Conservation (phyloP, 2,329 filamentous ascomycete species). For the Fusarium odoratissimum region DNA sequence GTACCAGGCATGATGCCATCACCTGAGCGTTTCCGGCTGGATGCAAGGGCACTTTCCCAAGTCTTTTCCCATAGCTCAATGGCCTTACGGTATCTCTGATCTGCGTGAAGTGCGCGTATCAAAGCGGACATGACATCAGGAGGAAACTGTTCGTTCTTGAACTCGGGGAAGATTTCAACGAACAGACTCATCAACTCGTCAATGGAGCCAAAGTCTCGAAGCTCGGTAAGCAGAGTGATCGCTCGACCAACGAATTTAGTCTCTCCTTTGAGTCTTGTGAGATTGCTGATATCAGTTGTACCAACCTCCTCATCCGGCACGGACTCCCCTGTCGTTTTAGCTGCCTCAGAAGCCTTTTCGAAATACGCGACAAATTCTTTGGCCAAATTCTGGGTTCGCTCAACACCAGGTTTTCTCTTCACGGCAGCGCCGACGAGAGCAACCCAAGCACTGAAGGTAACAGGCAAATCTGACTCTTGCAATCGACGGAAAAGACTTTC, state of each 20-base stretch:
- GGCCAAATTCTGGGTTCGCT: conserved; percentile 41
- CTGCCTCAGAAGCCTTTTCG: conserved; percentile 33
- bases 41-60: conserved; percentile 62
- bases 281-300: conserved; percentile 23
- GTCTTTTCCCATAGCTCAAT: conserved; percentile 74
- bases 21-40: conserved; percentile 36
- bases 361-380: conserved; percentile 48
- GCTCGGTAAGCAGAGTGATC: conserved; percentile 50
- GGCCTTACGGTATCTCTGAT: conserved; percentile 69
- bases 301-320: background rate
- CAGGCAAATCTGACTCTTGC: conserved; percentile 54
- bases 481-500: conserved; percentile 58
- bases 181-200: conserved; percentile 68
- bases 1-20: conserved; percentile 56
- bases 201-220: conserved; percentile 63
- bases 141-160: conserved; percentile 56
- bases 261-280: conserved; percentile 40
- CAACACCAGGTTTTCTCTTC: conserved; percentile 37
- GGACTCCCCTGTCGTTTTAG: background rate
- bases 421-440: conserved; percentile 54
- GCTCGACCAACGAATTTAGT: conserved; percentile 50
- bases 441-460: conserved; percentile 58
- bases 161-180: conserved; percentile 53
- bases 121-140: conserved; percentile 70
- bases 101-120: conserved; percentile 73